Percentiles rank a stretch among this genome's conserved stretches.
phyloP scores from a whole-genome alignment of 192 early-diverging fungal genomes.

The Funneliformis mosseae region DNA sequence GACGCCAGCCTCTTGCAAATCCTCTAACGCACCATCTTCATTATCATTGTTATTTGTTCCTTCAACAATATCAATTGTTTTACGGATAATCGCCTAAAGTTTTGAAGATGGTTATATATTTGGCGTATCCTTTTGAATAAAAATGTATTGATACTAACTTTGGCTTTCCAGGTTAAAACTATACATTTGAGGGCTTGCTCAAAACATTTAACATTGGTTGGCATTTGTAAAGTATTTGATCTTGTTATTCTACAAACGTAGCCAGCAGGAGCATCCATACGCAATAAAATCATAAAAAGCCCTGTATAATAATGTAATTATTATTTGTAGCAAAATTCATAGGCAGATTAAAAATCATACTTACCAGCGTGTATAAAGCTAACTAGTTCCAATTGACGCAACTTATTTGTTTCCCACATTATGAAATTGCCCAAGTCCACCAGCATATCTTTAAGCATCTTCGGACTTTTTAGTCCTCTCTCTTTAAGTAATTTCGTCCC shows the following conservation, averaged over 20 bases:
- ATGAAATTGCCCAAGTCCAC: constrained; percentile 20
- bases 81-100: constrained; percentile 17
- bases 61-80: constrained; percentile 25
- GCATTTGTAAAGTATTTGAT: constrained; percentile 14
- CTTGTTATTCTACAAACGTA: constrained; percentile 28
- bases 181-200: constrained; percentile 18
- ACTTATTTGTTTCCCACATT: constrained; percentile 7
- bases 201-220: constrained; percentile 15
- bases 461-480: constrained; percentile 35
- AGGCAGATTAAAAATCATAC: background rate
- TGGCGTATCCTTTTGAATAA: background rate
- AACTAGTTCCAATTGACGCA: constrained; percentile 20
- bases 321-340: constrained; percentile 26
- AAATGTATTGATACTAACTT: constrained; percentile 24
- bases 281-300: constrained; percentile 7
- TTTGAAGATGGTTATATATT: background rate
- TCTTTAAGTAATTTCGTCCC: constrained; percentile 30
- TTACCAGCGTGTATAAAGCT: constrained; percentile 17
- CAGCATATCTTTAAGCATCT: constrained; percentile 42
- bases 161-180: constrained; percentile 32
- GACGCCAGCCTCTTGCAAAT: constrained; percentile 10
- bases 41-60: constrained; percentile 5
- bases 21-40: constrained; percentile 22
- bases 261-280: constrained; percentile 28
- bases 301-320: constrained; percentile 28